Conservation (phyloP, 2,329 filamentous ascomycete species). For the Botrytis fabae region DNA sequence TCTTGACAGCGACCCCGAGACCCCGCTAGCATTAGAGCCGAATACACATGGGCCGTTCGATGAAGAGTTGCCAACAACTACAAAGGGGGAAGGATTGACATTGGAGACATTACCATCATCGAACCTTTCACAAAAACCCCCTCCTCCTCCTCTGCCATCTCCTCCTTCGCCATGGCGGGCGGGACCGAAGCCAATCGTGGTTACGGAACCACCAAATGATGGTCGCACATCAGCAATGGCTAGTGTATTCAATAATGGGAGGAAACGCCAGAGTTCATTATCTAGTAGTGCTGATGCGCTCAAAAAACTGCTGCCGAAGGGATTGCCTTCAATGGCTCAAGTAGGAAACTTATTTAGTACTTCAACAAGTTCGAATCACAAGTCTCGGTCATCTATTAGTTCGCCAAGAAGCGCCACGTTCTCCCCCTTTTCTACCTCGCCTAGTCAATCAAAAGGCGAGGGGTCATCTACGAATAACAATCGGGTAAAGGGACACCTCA, state of each 20-base stretch:
- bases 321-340: constrained; percentile 50
- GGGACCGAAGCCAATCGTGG: constrained; percentile 44
- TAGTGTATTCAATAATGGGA: constrained; percentile 48
- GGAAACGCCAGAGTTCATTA: constrained; percentile 49
- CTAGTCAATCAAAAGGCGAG: constrained; percentile 13
- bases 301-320: constrained; percentile 55
- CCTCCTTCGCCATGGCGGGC: constrained; percentile 46
- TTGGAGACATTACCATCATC: constrained; percentile 37
- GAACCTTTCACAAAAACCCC: constrained; percentile 29
- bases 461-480: background rate
- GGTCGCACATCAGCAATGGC: constrained; percentile 46
- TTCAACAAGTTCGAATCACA: constrained; percentile 31
- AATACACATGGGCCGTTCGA: background rate
- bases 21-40: constrained; percentile 32
- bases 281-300: constrained; percentile 59
- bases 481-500: background rate
- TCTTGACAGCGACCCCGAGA: constrained; percentile 42
- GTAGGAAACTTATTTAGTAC: constrained; percentile 37
- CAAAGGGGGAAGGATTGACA: constrained; percentile 15
- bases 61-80: background rate
- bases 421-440: constrained; percentile 7
- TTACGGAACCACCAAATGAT: constrained; percentile 35
- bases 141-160: constrained; percentile 24
- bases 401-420: constrained; percentile 17
- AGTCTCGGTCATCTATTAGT: constrained; percentile 23